Evolutionary conservation across 1,139 yeast genomes (phyloP).

Genomic region (Protomyces inouyei): DNA sequence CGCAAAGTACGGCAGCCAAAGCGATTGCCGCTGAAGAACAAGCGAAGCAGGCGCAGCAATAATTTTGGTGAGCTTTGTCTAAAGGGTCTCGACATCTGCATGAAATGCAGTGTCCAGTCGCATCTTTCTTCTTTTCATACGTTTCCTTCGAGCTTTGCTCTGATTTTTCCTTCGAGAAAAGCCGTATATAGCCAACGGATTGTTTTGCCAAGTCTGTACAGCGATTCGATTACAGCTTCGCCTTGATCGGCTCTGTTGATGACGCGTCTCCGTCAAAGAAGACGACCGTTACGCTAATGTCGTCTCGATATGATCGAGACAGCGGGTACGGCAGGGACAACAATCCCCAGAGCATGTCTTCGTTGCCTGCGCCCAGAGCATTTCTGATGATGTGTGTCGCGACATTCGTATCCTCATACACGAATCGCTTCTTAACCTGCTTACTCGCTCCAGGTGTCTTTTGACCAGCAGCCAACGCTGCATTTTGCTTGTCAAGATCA

Average conservation of each 20-base stretch:
- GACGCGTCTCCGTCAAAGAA: constrained; percentile 50
- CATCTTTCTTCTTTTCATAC: neutral
- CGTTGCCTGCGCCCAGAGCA: constrained; percentile 85
- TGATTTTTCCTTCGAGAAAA: neutral
- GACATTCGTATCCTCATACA: constrained; percentile 63
- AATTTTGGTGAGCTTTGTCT: neutral
- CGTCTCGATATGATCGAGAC: constrained; percentile 90
- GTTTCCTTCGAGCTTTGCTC: neutral
- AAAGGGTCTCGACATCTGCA: neutral
- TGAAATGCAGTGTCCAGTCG: neutral
- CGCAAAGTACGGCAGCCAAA: constrained; percentile 20
- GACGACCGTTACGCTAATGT: constrained; percentile 89
- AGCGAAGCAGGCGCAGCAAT: neutral
- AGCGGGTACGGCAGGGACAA: constrained; percentile 91
- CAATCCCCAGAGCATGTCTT: constrained; percentile 81
- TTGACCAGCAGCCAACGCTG: constrained; percentile 8
- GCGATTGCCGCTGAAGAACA: constrained; percentile 13
- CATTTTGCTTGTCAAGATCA: neutral
- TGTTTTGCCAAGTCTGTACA: neutral
- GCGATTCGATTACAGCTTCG: constrained; percentile 3
- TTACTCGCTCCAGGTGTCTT: neutral
- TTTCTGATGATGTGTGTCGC: constrained; percentile 91
- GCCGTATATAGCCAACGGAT: neutral
- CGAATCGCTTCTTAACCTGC: constrained; percentile 24
- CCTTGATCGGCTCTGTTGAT: neutral